Conservation (phyloP, 371 early-diverging fungal genomes). For the Mucor velutinosus region DNA sequence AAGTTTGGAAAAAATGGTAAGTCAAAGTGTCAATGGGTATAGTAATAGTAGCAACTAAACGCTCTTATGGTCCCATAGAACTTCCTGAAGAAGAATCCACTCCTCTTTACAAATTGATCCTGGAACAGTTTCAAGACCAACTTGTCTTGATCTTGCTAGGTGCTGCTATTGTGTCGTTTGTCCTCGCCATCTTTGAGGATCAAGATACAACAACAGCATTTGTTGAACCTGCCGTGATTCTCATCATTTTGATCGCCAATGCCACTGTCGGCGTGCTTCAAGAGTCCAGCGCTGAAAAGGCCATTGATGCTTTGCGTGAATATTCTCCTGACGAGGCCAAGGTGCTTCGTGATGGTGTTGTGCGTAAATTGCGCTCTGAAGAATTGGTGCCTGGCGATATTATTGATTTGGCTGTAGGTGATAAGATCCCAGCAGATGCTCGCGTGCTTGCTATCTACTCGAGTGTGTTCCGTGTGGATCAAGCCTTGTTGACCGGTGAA, state of each 20-base stretch:
- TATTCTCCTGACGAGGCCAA: constrained; percentile 96
- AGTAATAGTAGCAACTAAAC: no score
- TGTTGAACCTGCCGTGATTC: constrained; percentile 96
- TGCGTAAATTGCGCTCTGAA: constrained; percentile 69
- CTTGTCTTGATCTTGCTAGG: constrained; percentile 91
- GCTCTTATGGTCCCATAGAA: constrained; percentile 14
- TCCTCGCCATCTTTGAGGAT: constrained; percentile 89
- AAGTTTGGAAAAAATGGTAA: constrained; percentile 81
- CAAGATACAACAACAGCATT: constrained; percentile 77
- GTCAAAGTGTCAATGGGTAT: background rate
- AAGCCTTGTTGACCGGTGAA: constrained; percentile 97
- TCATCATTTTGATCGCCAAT: constrained; percentile 96
- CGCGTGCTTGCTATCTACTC: constrained; percentile 80
- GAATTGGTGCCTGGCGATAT: constrained; percentile 98
- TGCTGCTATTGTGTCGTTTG: constrained; percentile 93
- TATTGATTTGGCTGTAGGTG: constrained; percentile 88
- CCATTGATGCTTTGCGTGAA: constrained; percentile 94
- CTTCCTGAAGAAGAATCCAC: constrained; percentile 85
- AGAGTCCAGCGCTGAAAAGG: constrained; percentile 96
- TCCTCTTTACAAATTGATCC: constrained; percentile 88
- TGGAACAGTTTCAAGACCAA: constrained; percentile 98
- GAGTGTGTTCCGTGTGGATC: constrained; percentile 89
- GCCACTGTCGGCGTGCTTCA: constrained; percentile 97
- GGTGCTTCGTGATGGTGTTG: constrained; percentile 79
- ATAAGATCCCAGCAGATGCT: constrained; percentile 96